Evolutionary conservation across 169 alveolate species (phyloP), one percentile per base, ranked within the genome.

Genomic region (Eimeria praecox): DNA sequence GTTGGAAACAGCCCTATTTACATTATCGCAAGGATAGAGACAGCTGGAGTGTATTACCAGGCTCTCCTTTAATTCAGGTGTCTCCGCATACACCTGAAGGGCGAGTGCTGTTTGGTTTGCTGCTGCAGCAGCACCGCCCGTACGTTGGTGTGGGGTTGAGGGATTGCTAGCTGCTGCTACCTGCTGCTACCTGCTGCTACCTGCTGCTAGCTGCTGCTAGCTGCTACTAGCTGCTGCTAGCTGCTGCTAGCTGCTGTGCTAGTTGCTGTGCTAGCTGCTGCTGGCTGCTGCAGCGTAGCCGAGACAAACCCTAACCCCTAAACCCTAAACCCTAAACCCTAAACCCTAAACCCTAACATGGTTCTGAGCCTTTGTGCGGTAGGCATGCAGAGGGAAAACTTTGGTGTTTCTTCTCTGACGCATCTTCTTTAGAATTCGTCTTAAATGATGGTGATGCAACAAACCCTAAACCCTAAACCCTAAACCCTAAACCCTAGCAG

Each of bases 391-490:
- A 78, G 22, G 62, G 30, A 3, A 78, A 40, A 54, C 88, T 78
- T 18, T 78, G 88, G 88, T 44, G 4, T 38, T 78, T 78, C 62
- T 18, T 18, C 88, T 78, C 88, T 62, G 35, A 4, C 14, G 12
- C 88, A 10, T 62, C 62, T 3, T 12, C 35, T 30, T 54, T 78
- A 18, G 88, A 78, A 62, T 44, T 78, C 40, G 38, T 78, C 88
- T 54, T 54, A 22, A 78, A 78, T 30, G 88, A 78, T 30, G 88
- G 88, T 78, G 44, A 30, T 6, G 8, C 83, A 49, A 12, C 38
- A 73, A 73, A 73, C 83, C 83, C 83, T 73, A n/a, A 33, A n/a
- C 83, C 83, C 83, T 73, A 73, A 73, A 35, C 83, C 83, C 49
- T 73, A 73, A 38, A 35, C 83, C 83, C 83, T 73, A 35, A 73